Percentiles rank a stretch among this genome's conserved stretches.
Conservation (phyloP, 1,284 basidiomycete genomes). For the Pascua guehoae region DNA sequence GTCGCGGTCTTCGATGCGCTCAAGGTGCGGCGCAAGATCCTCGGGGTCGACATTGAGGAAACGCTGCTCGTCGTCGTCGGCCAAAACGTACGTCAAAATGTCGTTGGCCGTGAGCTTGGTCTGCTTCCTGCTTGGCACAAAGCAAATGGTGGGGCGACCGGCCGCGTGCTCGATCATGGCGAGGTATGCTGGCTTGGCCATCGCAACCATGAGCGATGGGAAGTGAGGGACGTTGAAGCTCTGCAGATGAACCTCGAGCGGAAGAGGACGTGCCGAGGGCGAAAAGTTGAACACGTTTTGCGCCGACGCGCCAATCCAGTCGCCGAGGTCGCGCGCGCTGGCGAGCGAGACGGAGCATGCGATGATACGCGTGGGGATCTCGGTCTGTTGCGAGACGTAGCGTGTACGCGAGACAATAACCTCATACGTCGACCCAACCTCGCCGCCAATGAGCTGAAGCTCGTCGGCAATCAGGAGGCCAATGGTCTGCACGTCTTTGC, state of each 20-base stretch:
- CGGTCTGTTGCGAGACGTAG: constrained; percentile 93
- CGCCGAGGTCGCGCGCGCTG: constrained; percentile 93
- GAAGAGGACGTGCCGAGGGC: constrained; percentile 87
- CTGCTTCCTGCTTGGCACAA: constrained; percentile 91
- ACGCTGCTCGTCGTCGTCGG: constrained; percentile 76
- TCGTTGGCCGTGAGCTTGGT: constrained; percentile 91
- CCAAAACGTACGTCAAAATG: constrained; percentile 80
- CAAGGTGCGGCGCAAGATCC: constrained; percentile 83
- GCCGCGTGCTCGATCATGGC: constrained; percentile 85
- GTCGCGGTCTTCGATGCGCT: constrained; percentile 73
- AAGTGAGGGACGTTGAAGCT: constrained; percentile 95
- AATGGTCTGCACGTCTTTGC: constrained; percentile 93
- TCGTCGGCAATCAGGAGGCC: constrained; percentile 93
- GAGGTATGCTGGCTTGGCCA: constrained; percentile 98
- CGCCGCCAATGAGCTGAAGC: constrained; percentile 86
- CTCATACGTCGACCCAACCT: constrained; percentile 93
- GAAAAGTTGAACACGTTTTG: constrained; percentile 98
- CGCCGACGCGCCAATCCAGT: constrained; percentile 93
- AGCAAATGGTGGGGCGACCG: constrained; percentile 82
- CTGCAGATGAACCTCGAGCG: constrained; percentile 96
- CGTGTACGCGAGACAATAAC: constrained; percentile 90
- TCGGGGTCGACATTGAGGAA: constrained; percentile 86
- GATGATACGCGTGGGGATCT: constrained; percentile 84
- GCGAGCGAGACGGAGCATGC: constrained; percentile 91
- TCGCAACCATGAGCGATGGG: constrained; percentile 96